Conservation (phyloP, 345 rosid species). For the Mercurialis annua region DNA sequence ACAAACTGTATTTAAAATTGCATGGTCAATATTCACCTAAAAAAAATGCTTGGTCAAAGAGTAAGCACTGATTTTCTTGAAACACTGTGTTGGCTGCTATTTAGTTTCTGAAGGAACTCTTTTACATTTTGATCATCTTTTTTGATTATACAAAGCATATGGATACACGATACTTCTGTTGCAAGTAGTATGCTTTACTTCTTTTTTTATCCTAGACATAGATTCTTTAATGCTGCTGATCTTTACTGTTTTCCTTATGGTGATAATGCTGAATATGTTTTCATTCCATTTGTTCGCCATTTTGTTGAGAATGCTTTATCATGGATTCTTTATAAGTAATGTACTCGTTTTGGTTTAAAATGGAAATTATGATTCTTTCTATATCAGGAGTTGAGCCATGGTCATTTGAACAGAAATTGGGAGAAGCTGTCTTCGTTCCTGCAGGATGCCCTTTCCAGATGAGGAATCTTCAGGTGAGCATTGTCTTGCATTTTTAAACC, state of each 20-base stretch:
- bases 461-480: conserved; percentile 69
- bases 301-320: neutral
- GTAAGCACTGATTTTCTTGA: neutral
- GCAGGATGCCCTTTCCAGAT: conserved; percentile 94
- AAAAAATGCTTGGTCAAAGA: neutral
- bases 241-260: neutral
- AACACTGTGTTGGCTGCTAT: neutral
- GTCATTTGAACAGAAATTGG: conserved; percentile 73
- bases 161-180: neutral
- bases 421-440: conserved; percentile 88
- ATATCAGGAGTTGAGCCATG: conserved; percentile 89
- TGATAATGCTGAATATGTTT: neutral
- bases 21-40: no score
- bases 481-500: conserved; percentile 6
- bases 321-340: neutral
- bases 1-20: neutral
- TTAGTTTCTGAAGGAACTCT: no score
- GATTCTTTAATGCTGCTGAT: neutral
- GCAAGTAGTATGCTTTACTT: neutral
- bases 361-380: conserved; percentile 2
- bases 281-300: neutral
- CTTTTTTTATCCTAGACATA: neutral
- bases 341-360: neutral
- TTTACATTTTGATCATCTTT: neutral
- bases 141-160: neutral